Conservation (phyloP, 2,329 filamentous ascomycete genomes). For the Fusarium chuoi region DNA sequence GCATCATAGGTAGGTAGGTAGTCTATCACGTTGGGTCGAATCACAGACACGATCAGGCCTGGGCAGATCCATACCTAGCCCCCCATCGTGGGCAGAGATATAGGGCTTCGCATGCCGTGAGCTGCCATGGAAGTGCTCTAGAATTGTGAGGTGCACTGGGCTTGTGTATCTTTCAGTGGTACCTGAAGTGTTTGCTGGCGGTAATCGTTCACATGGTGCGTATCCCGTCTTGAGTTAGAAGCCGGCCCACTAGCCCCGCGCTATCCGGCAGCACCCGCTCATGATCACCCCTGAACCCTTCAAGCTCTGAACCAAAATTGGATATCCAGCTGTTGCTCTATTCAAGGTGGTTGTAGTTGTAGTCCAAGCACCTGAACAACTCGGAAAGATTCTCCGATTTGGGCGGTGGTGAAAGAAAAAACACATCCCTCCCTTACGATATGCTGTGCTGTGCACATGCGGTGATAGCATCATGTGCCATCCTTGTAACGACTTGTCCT, state of each 20-base stretch:
- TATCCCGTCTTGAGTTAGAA: slow-evolving; percentile 21
- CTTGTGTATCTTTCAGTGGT: slow-evolving; percentile 9
- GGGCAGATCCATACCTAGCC: not conserved
- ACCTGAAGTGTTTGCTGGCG: slow-evolving; percentile 11
- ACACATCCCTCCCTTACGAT: not conserved
- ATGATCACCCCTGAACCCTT: slow-evolving; percentile 36
- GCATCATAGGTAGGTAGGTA: not conserved
- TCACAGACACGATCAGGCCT: not conserved
- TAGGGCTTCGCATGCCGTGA: slow-evolving; percentile 4
- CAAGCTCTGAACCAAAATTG: slow-evolving; percentile 20
- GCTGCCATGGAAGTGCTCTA: slow-evolving; percentile 5
- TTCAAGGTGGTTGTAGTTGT: not conserved
- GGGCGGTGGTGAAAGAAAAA: not conserved
- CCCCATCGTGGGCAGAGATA: not conserved
- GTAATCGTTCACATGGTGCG: not conserved
- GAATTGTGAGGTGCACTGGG: slow-evolving; percentile 16
- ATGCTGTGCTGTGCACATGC: not conserved
- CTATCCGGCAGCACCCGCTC: slow-evolving; percentile 41
- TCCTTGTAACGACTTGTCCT: slow-evolving; percentile 29
- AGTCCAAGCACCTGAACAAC: not conserved
- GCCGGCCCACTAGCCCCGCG: slow-evolving; percentile 36
- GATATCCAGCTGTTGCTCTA: slow-evolving; percentile 4
- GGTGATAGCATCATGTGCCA: slow-evolving; percentile 22
- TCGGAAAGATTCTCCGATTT: not conserved
- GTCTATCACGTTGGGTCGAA: slow-evolving; percentile 20